Evolutionary conservation across 2,329 filamentous ascomycete genomes (phyloP).

Genomic region (Verticillium nonalfalfae): DNA sequence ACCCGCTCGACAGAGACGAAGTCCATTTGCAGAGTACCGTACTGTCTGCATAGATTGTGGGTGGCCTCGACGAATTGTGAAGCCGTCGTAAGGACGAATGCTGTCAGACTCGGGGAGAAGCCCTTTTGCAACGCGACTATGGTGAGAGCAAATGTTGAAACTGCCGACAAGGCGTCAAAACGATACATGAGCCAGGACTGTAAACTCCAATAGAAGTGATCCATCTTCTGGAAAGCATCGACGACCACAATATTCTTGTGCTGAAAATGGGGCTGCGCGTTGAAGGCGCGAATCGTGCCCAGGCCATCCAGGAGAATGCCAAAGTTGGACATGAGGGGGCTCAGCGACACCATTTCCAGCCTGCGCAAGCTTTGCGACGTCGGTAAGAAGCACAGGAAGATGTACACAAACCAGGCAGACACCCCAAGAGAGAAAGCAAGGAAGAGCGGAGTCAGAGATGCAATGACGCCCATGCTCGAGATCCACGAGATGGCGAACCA

Average conservation of each 20-base stretch:
- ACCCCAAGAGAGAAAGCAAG: constrained; percentile 65
- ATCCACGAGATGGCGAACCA: constrained; percentile 66
- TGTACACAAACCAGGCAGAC: constrained; percentile 61
- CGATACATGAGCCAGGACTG: constrained; percentile 81
- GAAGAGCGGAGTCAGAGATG: constrained; percentile 70
- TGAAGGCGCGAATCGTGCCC: constrained; percentile 80
- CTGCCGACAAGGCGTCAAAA: constrained; percentile 65
- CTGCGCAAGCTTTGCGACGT: constrained; percentile 77
- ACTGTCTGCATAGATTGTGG: constrained; percentile 68
- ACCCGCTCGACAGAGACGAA: constrained; percentile 88
- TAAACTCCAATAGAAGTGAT: constrained; percentile 91
- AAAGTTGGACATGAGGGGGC: constrained; percentile 87
- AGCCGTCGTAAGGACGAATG: constrained; percentile 74
- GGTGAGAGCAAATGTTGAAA: constrained; percentile 69
- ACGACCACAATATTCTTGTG: constrained; percentile 72
- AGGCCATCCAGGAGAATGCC: constrained; percentile 80
- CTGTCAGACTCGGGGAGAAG: constrained; percentile 72
- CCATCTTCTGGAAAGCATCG: constrained; percentile 88
- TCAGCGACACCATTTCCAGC: constrained; percentile 84
- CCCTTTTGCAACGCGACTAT: constrained; percentile 67
- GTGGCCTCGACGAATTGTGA: constrained; percentile 63
- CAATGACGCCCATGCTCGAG: constrained; percentile 71
- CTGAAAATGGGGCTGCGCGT: constrained; percentile 73
- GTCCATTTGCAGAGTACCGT: constrained; percentile 83
- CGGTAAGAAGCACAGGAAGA: constrained; percentile 73